Evolutionary conservation across 345 rosid genomes (phyloP), one percentile per base, ranked within the genome.

Genomic region (Citrus australasica): DNA sequence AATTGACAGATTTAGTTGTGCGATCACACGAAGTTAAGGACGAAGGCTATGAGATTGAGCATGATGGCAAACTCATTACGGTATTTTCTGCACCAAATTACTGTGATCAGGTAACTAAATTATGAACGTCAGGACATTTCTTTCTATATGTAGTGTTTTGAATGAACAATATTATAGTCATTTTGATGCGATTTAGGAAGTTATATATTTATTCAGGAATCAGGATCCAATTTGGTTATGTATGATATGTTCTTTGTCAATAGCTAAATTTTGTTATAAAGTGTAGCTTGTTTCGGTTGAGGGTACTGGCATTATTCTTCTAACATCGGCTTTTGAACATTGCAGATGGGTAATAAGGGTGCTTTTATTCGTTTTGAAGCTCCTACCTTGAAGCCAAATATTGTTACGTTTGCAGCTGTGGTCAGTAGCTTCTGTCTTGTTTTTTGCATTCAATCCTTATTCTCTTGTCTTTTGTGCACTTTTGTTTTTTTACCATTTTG

Each of bases 331-430:
- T 19, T 30, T 73, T 85, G 76, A 38, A 55, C 74, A 75, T 76
- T 82, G 86, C 92, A 96, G 98, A 96, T 94, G 99, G 98, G 98
- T 76, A 96, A 96, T 84, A 94, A 96, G 81, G 99, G 99, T 72
- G 99, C 99, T 56, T 92, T 89, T 79, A 96, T 96, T 80, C 94
- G 92, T 58, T 96, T 94, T 66, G 92, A 91, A 86, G 93, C 98
- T 76, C 99, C 97, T 5, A 90, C 89, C 35, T 80, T 96, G 97
- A 92, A 92, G 90, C 98, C 98, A 37, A 88, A 96, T 75, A 85
- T 96, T 74, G 94, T 92, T 64, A 90, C 99, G 32, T 96, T 92
- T 89, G 86, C 99, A 33, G 95, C 99, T 28, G 98, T 96, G 96
- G 99, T 92, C 66, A 90, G 99, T 89, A 38, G 69, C 75, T 71